phyloP scores from a whole-genome alignment of 1,284 basidiomycete genomes.

The Ganoderma sinense region DNA sequence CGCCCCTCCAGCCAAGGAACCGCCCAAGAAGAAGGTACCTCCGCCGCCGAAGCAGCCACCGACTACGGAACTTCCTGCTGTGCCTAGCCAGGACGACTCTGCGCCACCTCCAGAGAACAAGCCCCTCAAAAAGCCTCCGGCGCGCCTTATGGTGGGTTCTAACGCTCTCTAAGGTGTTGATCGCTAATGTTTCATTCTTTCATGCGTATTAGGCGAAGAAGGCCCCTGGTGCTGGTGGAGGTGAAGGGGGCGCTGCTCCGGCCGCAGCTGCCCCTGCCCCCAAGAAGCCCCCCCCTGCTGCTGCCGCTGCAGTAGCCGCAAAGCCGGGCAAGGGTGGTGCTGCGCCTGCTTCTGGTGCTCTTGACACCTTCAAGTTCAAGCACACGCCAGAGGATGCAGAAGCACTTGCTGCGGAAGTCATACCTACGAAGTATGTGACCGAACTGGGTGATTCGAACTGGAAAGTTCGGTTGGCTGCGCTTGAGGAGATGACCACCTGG shows the following conservation, averaged over 20 bases:
- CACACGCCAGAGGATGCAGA: conserved; percentile 95
- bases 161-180: neutral
- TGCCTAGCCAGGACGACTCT: conserved; percentile 37
- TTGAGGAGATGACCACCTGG: conserved; percentile 91
- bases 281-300: conserved; percentile 52
- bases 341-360: conserved; percentile 54
- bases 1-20: conserved; percentile 48
- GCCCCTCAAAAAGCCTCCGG: conserved; percentile 55
- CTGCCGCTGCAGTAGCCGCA: conserved; percentile 44
- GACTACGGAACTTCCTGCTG: conserved; percentile 37
- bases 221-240: conserved; percentile 45
- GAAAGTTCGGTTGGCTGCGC: conserved; percentile 90
- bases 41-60: conserved; percentile 45
- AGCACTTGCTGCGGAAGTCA: conserved; percentile 73
- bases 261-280: conserved; percentile 45
- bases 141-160: conserved; percentile 53
- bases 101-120: conserved; percentile 52
- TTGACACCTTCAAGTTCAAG: conserved; percentile 92
- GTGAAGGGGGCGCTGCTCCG: conserved; percentile 30
- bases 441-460: conserved; percentile 89
- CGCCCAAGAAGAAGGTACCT: conserved; percentile 56
- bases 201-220: conserved; percentile 55
- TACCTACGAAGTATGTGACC: conserved; percentile 78
- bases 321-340: conserved; percentile 63
- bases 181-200: neutral